A percentile compares a stretch with the other conserved stretches of the same genome.
Conservation (phyloP, 208 protist species). For the Angomonas ambiguus region DNA sequence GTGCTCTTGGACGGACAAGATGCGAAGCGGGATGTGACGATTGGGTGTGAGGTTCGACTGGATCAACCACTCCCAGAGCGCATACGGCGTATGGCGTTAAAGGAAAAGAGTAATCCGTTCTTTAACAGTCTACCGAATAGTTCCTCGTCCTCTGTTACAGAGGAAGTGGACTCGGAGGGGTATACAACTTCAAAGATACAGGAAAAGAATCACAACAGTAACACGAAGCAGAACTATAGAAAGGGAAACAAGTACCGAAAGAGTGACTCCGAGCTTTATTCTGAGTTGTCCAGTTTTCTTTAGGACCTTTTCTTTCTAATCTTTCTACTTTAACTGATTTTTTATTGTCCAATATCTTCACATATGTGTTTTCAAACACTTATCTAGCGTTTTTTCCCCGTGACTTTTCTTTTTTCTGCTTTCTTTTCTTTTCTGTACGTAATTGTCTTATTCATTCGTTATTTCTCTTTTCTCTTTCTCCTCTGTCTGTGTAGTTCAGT, state of each 20-base stretch:
- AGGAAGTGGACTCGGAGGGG: not conserved
- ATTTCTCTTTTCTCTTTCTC: not conserved
- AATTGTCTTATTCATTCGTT: not conserved
- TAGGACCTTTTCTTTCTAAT: not conserved
- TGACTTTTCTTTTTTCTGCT: not conserved
- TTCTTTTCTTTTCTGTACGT: not conserved
- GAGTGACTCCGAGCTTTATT: not conserved
- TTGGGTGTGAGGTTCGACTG: slow-evolving; percentile 41
- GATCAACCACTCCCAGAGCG: slow-evolving; percentile 25
- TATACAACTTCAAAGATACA: not conserved
- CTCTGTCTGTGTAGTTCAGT: too few species aligned
- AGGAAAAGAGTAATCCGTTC: not conserved
- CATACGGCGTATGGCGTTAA: slow-evolving; percentile 17
- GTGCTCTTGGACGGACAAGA: slow-evolving; percentile 72
- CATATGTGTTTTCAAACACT: too few species aligned
- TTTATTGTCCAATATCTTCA: not conserved
- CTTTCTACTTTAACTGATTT: not conserved
- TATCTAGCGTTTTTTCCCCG: not conserved
- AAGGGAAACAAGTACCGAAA: not conserved
- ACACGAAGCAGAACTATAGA: not conserved
- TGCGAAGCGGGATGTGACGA: slow-evolving; percentile 31
- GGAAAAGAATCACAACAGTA: not conserved
- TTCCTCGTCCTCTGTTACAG: not conserved
- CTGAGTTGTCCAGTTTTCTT: not conserved
- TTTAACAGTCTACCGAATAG: not conserved